Evolutionary conservation across 345 rosid genomes (phyloP).

Genomic region (Hypericum perforatum): DNA sequence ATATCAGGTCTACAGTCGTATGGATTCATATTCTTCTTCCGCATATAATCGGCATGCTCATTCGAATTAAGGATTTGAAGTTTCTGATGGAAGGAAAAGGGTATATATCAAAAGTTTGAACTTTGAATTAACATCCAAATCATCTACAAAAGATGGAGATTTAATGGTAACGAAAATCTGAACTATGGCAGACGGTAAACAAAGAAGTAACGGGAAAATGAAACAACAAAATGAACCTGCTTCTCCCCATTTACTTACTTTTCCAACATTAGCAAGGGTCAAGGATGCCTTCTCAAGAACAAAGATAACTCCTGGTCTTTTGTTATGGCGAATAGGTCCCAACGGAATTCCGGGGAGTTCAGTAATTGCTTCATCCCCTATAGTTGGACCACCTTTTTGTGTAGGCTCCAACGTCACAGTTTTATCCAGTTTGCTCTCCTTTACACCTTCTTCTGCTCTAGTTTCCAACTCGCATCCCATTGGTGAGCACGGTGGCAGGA

Average conservation of each 20-base stretch:
- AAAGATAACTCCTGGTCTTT: constrained; percentile 42
- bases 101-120: too few relatives aligned
- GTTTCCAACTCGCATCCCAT: too few relatives aligned
- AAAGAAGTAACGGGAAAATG: not conserved
- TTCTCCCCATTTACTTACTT: constrained; percentile 25
- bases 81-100: constrained; percentile 33
- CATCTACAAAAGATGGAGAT: not conserved
- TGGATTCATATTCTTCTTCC: constrained; percentile 59
- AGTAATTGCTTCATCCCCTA: not conserved
- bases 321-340: constrained; percentile 1
- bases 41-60: constrained; percentile 73
- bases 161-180: constrained; percentile 1
- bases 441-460: too few relatives aligned
- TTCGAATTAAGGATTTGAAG: constrained; percentile 83
- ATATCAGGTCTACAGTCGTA: constrained; percentile 85
- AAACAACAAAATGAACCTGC: not conserved
- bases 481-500: too few relatives aligned
- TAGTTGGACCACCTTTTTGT: too few relatives aligned
- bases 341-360: constrained; percentile 13
- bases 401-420: too few relatives aligned
- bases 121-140: too few relatives aligned
- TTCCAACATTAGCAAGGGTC: constrained; percentile 96
- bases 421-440: too few relatives aligned
- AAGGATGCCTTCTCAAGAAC: constrained; percentile 80
- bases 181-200: not conserved